Evolutionary conservation across 176 grass and related monocot genomes (phyloP).

Genomic region (Urochloa ruziziensis): DNA sequence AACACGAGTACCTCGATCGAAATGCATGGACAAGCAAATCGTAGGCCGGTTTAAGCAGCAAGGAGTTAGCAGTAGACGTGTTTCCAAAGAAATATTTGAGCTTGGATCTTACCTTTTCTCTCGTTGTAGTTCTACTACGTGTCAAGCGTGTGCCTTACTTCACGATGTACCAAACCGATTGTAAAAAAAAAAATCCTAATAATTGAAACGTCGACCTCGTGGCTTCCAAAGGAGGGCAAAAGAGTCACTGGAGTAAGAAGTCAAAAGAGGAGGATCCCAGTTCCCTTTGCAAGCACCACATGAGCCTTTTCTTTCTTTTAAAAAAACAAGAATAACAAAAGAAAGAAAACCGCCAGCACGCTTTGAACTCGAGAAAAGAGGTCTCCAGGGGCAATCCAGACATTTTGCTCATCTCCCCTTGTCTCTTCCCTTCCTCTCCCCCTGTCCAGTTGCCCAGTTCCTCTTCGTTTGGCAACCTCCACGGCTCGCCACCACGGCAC

Average conservation of each 20-base stretch:
- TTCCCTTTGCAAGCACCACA: neutral
- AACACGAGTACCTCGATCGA: too few species aligned
- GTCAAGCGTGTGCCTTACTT: too few species aligned
- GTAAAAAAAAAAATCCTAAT: too few species aligned
- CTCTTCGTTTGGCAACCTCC: constrained; percentile 23
- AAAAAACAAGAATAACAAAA: neutral
- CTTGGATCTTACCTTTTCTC: too few species aligned
- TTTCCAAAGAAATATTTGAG: too few species aligned
- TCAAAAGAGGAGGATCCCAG: neutral
- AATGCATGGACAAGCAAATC: too few species aligned
- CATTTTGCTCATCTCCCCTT: neutral
- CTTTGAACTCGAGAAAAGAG: neutral
- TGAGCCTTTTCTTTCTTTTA: neutral
- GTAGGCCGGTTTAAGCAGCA: too few species aligned
- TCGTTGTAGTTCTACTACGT: too few species aligned
- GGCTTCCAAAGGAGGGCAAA: neutral
- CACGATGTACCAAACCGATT: too few species aligned
- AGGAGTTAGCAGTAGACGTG: too few species aligned
- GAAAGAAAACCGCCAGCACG: neutral
- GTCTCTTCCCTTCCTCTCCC: neutral
- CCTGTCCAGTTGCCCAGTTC: neutral
- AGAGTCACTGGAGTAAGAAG: neutral
- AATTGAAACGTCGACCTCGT: too few species aligned
- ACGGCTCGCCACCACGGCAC: neutral
- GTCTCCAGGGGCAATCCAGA: constrained; percentile 10